Evolutionary conservation across 192 early-diverging fungal species (phyloP).

Genomic region (Oehlia diaphana): DNA sequence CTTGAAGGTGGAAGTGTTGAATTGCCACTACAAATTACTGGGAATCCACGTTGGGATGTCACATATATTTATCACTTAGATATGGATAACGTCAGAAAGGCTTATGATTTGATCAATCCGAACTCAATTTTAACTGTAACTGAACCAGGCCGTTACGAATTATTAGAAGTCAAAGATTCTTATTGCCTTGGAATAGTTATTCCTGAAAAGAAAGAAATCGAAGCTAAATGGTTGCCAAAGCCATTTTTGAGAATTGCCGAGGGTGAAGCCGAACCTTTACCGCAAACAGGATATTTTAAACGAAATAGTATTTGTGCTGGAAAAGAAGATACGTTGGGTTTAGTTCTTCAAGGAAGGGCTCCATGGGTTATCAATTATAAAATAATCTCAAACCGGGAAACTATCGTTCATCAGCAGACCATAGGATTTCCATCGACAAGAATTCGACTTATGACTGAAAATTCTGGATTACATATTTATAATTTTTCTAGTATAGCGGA

Average conservation of each 20-base stretch:
- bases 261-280: constrained; percentile 28
- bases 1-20: constrained; percentile 34
- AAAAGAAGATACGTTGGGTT: constrained; percentile 34
- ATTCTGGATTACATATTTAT: constrained; percentile 37
- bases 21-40: constrained; percentile 46
- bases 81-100: constrained; percentile 6
- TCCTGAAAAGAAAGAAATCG: constrained; percentile 23
- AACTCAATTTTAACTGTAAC: constrained; percentile 35
- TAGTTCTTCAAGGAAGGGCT: constrained; percentile 36
- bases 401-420: not conserved
- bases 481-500: constrained; percentile 41
- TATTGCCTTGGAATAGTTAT: constrained; percentile 44
- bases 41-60: constrained; percentile 44
- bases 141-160: constrained; percentile 41
- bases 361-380: constrained; percentile 20
- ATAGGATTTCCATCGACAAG: constrained; percentile 32
- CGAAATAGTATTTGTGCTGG: constrained; percentile 40
- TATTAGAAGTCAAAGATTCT: constrained; percentile 41
- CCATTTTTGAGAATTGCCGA: constrained; percentile 33
- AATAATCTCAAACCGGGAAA: not conserved
- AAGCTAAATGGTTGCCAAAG: constrained; percentile 30
- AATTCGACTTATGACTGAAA: constrained; percentile 36
- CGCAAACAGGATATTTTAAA: constrained; percentile 26
- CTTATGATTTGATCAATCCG: constrained; percentile 26
- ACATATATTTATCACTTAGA: constrained; percentile 33